Base-by-base conservation (phyloP, 2,329 filamentous ascomycete species). In the Diaporthe sp. region DNA sequence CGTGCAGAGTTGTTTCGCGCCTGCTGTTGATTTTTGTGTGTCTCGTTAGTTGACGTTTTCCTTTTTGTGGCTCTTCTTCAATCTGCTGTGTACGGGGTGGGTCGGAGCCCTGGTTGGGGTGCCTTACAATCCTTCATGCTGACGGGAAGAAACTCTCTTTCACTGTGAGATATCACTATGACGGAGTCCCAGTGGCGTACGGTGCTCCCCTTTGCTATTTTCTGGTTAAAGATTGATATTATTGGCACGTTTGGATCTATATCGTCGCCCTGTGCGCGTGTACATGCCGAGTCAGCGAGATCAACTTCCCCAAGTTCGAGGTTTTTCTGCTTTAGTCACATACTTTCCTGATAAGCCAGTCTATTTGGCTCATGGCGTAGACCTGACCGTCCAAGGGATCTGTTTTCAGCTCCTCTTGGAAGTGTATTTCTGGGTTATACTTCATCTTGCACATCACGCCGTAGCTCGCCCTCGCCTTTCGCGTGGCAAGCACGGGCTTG, bases 391-490 rank as follows among this genome's bases (percentile, higher is more conserved):
- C 81, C 46, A 80, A 83, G 2, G 78, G 74, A 55, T 87, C 86
- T 6, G 76, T 77, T 28, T 79, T 72, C n/a, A 85, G 75, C 0
- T 83, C 82, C 74, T 85, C 83, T 71, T 83, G 79, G 7, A 82
- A 78, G 74, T 87, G 86, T 10, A 81, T 77, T 1, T 77, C 77
- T 0, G 84, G 81, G 42, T 84, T 81, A 62, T 86, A 87, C 42
- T 79, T 79, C 71, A 84, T 78, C 67, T 82, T 82, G 71, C 84
- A 83, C 0, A 86, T 72, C 19, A 87, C 80, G 9, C 85, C 86
- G 73, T 87, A 88, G 77, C 84, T 87, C 6, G 85, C 83, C 28
- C 86, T 82, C 15, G 85, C 85, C 12, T 86, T 81, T 5, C 86
- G 81, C 42, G 81, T 83, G 12, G 84, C 82, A 12, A 90, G 82